Conservation (phyloP, 2,329 filamentous ascomycete genomes). For the Trichoderma koningii region DNA sequence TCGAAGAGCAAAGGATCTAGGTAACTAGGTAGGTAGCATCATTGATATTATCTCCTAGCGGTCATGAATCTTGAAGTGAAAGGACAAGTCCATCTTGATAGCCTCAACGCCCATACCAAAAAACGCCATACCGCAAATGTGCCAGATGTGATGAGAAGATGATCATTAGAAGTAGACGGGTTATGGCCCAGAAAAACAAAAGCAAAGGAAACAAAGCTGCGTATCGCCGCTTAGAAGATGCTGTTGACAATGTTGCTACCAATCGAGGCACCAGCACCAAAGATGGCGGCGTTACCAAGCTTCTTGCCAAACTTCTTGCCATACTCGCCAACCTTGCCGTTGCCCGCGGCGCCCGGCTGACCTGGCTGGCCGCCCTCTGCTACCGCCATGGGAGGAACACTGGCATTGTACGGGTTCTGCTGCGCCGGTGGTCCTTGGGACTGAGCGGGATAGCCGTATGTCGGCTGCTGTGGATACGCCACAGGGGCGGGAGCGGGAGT, state of each 20-base stretch:
- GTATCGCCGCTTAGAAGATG: slow-evolving; percentile 69
- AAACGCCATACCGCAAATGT: background rate
- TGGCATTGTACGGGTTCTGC: slow-evolving; percentile 65
- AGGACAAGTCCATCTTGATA: background rate
- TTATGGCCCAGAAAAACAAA: background rate
- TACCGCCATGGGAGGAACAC: slow-evolving; percentile 75
- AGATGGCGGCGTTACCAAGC: slow-evolving; percentile 76
- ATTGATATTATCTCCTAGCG: background rate
- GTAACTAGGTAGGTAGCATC: background rate
- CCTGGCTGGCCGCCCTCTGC: slow-evolving; percentile 54
- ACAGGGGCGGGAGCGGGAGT: slow-evolving; percentile 36
- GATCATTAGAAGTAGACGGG: background rate
- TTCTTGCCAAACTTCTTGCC: slow-evolving; percentile 98
- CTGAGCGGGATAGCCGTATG: slow-evolving; percentile 34
- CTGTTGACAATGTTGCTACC: slow-evolving; percentile 88
- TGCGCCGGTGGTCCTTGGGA: slow-evolving; percentile 47
- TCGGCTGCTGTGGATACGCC: slow-evolving; percentile 44
- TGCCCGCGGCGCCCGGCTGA: slow-evolving; percentile 42
- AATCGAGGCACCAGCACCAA: slow-evolving; percentile 89
- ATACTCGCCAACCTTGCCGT: slow-evolving; percentile 66
- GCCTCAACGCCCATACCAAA: background rate
- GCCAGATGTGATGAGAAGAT: background rate
- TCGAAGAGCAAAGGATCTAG: background rate
- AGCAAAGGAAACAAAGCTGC: background rate
- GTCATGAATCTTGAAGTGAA: background rate